These are phyloP conservation scores for Xylaria hypoxylon DNA, from an alignment of 2,329 filamentous ascomycete genomes.

Conservation along the genomic window DNA sequence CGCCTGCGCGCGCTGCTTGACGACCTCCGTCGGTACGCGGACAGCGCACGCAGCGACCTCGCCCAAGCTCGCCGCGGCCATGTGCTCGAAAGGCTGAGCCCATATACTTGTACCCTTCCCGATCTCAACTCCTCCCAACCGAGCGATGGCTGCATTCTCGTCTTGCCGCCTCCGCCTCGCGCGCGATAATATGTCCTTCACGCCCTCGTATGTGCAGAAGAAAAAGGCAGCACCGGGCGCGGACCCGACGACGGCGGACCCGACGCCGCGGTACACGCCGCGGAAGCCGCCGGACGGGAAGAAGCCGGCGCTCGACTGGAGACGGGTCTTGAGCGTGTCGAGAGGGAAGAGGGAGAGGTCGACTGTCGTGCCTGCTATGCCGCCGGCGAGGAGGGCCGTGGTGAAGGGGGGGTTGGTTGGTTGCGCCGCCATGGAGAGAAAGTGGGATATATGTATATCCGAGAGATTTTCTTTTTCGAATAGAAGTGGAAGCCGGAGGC, in stretches of 20 bases:
- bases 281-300: slow-evolving; percentile 86
- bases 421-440: slow-evolving; percentile 35
- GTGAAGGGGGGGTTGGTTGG: slow-evolving; percentile 62
- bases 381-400: slow-evolving; percentile 80
- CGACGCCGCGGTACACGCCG: slow-evolving; percentile 93
- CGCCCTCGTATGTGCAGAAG: slow-evolving; percentile 91
- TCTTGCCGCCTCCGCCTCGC: slow-evolving; percentile 21
- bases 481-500: not conserved
- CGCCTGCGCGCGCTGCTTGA: slow-evolving; percentile 97
- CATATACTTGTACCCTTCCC: slow-evolving; percentile 43
- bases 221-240: slow-evolving; percentile 96
- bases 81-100: slow-evolving; percentile 69
- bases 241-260: slow-evolving; percentile 88
- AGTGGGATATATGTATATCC: not conserved
- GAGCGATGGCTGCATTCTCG: slow-evolving; percentile 15
- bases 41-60: slow-evolving; percentile 94
- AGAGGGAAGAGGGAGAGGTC: slow-evolving; percentile 97
- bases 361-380: slow-evolving; percentile 92
- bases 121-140: slow-evolving; percentile 42
- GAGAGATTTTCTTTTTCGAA: not conserved
- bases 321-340: slow-evolving; percentile 97
- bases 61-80: slow-evolving; percentile 85
- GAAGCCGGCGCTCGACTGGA: slow-evolving; percentile 85
- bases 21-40: slow-evolving; percentile 92
- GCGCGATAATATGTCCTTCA: slow-evolving; percentile 61